These are phyloP conservation scores for Schrenkiella parvula DNA, from an alignment of 345 rosid species.

Conservation along the genomic window DNA sequence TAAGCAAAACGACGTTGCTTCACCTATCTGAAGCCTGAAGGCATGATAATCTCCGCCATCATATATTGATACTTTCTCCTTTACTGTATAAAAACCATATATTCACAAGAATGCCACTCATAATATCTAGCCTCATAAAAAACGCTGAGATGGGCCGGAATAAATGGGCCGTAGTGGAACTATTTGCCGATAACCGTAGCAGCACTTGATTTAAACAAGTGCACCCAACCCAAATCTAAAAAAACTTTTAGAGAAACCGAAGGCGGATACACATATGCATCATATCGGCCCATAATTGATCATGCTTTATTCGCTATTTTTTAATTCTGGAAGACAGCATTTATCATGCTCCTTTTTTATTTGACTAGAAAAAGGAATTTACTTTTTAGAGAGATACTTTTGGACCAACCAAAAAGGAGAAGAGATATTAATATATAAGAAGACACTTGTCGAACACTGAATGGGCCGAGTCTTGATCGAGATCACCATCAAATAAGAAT, in stretches of 20 bases:
- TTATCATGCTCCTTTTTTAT: slow-evolving; percentile 5
- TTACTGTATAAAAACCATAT: not conserved
- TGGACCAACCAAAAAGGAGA: slow-evolving; percentile 24
- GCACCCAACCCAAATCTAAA: not conserved
- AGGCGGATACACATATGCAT: not conserved
- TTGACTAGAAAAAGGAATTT: slow-evolving; percentile 16
- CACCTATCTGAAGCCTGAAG: too few relatives aligned
- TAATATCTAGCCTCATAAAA: not conserved
- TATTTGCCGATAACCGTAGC: not conserved
- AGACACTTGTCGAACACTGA: slow-evolving; percentile 7
- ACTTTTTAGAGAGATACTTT: slow-evolving; percentile 1
- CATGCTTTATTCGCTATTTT: not conserved
- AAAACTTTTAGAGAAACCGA: too few relatives aligned
- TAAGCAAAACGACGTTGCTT: slow-evolving; percentile 19
- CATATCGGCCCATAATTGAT: not conserved
- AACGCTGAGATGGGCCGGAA: not conserved
- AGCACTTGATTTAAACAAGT: not conserved
- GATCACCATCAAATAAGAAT: slow-evolving; percentile 27
- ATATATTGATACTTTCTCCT: not conserved
- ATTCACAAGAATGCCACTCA: not conserved
- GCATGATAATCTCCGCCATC: slow-evolving; percentile 27
- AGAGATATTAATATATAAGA: not conserved
- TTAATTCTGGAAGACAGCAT: slow-evolving; percentile 2
- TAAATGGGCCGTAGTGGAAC: not conserved
- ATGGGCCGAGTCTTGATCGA: slow-evolving; percentile 35